Base-by-base conservation (phyloP, 345 rosid genomes). In the rapeseed (Brassica napus) region DNA sequence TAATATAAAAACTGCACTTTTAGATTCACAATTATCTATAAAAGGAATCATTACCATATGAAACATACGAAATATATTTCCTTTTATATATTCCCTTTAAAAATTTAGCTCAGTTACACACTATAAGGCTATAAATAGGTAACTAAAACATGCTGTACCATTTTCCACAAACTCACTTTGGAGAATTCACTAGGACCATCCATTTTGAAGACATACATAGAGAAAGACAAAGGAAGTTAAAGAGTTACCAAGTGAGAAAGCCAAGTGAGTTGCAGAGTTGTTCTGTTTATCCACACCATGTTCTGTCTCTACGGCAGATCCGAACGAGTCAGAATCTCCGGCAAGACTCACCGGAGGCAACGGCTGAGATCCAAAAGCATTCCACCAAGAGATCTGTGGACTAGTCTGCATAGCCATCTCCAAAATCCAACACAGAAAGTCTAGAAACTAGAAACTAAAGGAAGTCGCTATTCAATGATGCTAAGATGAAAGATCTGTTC, bases 331-430 rank as follows among this genome's bases (percentile, higher is more conserved):
- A 82, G 82, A 82, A 72, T 66, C 85, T 76, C 76, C 84, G 84
- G 69, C 80, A 82, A 24, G 88, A 77, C 12, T 87, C 89, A 10
- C 86, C 87, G 79, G 60, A 78, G 83, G 68, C 54, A 76, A 9
- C 5, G 89, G 79, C 60, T 87, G 97, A 82, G 87, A 82, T 69
- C 87, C 87, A 60, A 87, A 77, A 60, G 83, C 79, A 81, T 73
- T 85, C 97, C 92, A 91, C 94, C 94, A 89, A 84, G 91, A 83
- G 62, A 77, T 72, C 21, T 87, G 78, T 24, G 87, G 85, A 78
- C 81, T 83, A 81, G 97, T 83, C 83, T 91, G 94, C 97, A 86
- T 88, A 82, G 95, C 91, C 94, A 91, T 94, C 76, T 81, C 54
- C 71, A 15, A 52, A 54, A 34, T 61, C 69, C 76, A 73, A 64